These are phyloP conservation scores for Citrus sp. DNA, from an alignment of 345 rosid species.

Conservation along the genomic window DNA sequence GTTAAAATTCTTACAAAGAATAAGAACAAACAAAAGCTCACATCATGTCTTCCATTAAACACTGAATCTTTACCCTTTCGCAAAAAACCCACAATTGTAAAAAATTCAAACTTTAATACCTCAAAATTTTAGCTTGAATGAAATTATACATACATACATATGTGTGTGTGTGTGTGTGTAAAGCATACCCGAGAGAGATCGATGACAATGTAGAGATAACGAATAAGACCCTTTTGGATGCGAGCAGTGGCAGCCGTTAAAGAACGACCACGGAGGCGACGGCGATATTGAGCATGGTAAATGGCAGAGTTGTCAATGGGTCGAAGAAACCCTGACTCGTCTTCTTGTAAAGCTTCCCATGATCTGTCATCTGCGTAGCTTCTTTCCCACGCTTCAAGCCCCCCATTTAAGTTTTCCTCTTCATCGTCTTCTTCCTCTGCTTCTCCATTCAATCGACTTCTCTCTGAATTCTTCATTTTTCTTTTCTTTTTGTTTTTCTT, in stretches of 20 bases:
- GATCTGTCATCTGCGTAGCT: slow-evolving; percentile 77
- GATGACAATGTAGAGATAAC: slow-evolving; percentile 74
- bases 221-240: slow-evolving; percentile 92
- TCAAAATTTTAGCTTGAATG: background rate
- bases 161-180: background rate
- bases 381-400: slow-evolving; percentile 76
- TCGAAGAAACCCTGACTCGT: slow-evolving; percentile 77
- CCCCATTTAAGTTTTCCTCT: slow-evolving; percentile 52
- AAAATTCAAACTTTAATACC: background rate
- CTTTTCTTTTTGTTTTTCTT: background rate
- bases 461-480: slow-evolving; percentile 44
- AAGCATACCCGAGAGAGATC: slow-evolving; percentile 73
- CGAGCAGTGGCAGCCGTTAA: slow-evolving; percentile 52
- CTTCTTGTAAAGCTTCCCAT: slow-evolving; percentile 89
- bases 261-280: slow-evolving; percentile 70
- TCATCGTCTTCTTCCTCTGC: slow-evolving; percentile 64
- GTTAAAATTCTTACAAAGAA: background rate
- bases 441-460: slow-evolving; percentile 37
- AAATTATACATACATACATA: too few relatives aligned
- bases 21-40: background rate
- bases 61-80: background rate
- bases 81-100: background rate
- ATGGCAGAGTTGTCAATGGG: slow-evolving; percentile 65
- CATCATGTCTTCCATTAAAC: background rate
- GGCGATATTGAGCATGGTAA: slow-evolving; percentile 67